Conservation (phyloP, 768 basidiomycete species). For the Tricholoma bakamatsutake region DNA sequence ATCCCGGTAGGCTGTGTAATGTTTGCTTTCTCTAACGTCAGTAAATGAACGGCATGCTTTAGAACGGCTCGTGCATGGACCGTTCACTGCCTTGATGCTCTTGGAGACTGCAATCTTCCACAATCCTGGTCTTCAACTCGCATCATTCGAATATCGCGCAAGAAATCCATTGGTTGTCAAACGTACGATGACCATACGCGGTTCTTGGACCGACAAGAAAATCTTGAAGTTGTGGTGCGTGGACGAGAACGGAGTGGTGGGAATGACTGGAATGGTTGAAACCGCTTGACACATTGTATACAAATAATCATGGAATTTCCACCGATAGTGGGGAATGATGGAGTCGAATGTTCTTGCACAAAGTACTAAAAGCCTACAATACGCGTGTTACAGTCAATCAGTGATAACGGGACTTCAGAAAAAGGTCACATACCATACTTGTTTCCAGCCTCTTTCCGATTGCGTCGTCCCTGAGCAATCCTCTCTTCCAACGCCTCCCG, state of each 20-base stretch:
- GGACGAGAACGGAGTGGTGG: constrained; percentile 51
- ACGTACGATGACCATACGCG: constrained; percentile 40
- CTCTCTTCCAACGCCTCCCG: constrained; percentile 77
- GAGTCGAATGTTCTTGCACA: not conserved
- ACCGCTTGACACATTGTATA: constrained; percentile 8
- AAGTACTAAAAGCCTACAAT: not conserved
- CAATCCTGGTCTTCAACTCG: constrained; percentile 40
- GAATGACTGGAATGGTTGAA: constrained; percentile 57
- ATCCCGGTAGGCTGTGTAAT: constrained; percentile 45
- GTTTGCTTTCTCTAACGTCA: not conserved
- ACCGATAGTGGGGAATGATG: not conserved
- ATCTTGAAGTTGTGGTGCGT: constrained; percentile 51
- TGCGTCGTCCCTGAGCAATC: constrained; percentile 77
- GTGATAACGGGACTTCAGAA: not conserved
- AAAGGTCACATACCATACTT: constrained; percentile 65
- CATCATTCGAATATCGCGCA: constrained; percentile 63
- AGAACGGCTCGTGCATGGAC: constrained; percentile 86
- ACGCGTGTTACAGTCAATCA: not conserved
- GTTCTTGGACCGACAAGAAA: constrained; percentile 34
- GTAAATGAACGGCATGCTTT: not conserved
- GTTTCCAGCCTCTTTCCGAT: constrained; percentile 86
- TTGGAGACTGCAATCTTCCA: constrained; percentile 54
- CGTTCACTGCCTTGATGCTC: constrained; percentile 74
- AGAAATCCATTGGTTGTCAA: constrained; percentile 58
- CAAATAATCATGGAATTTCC: not conserved